phyloP scores from a whole-genome alignment of 2,329 filamentous ascomycete genomes.

The Cordyceps sp. region DNA sequence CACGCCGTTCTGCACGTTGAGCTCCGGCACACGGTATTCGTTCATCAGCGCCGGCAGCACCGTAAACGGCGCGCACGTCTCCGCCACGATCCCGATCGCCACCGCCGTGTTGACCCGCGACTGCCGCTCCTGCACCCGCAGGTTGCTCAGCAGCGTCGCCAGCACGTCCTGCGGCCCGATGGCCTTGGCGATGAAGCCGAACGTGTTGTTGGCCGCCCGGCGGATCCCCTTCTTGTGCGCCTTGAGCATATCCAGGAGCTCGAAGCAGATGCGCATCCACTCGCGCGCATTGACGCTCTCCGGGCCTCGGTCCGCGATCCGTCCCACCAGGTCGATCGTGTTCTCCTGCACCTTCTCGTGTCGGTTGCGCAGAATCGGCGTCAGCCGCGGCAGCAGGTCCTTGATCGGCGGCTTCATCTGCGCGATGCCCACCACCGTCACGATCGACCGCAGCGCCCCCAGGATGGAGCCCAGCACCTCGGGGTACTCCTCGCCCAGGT shows the following conservation, averaged over 20 bases:
- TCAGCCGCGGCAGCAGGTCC: constrained; percentile 83
- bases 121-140: constrained; percentile 93
- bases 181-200: constrained; percentile 97
- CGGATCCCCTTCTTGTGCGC: constrained; percentile 99
- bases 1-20: constrained; percentile 97
- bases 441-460: constrained; percentile 85
- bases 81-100: constrained; percentile 94
- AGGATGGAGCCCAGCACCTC: constrained; percentile 95
- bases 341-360: constrained; percentile 99
- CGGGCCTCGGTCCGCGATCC: constrained; percentile 91
- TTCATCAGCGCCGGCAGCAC: constrained; percentile 99
- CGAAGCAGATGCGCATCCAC: constrained; percentile 99
- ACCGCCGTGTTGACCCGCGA: constrained; percentile 97
- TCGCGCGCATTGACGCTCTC: constrained; percentile 94
- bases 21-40: constrained; percentile 93
- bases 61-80: constrained; percentile 96
- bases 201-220: constrained; percentile 96
- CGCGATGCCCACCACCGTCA: constrained; percentile 92
- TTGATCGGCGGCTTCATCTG: constrained; percentile 98
- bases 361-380: constrained; percentile 93
- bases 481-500: constrained; percentile 94
- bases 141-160: constrained; percentile 87
- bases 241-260: constrained; percentile 97
- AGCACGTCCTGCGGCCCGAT: constrained; percentile 96
- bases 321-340: constrained; percentile 92